Evolutionary conservation across 495 filamentous ascomycete species (phyloP).

Genomic region (Xylaria venustula): DNA sequence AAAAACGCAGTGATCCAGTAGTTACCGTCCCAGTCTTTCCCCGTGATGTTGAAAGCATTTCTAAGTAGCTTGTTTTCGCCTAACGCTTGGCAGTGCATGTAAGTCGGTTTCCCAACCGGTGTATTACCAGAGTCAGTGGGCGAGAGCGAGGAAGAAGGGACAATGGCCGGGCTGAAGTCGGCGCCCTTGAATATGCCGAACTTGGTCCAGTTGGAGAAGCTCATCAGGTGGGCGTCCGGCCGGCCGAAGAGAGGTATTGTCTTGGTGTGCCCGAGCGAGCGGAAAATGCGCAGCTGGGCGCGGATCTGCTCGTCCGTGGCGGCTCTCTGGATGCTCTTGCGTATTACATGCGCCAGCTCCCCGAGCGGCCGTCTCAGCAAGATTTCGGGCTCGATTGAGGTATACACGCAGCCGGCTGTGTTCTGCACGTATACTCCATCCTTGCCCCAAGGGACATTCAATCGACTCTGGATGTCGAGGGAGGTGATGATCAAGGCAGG

Average conservation of each 20-base stretch:
- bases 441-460: not conserved
- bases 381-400: not conserved
- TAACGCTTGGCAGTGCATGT: conserved; percentile 6
- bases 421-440: conserved; percentile 6
- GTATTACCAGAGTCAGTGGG: not conserved
- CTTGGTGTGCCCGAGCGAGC: conserved; percentile 1
- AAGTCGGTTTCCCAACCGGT: not conserved
- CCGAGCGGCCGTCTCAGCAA: conserved; percentile 1
- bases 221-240: not conserved
- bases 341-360: conserved; percentile 1
- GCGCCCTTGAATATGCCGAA: conserved; percentile 1
- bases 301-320: conserved; percentile 11
- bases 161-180: conserved; percentile 6
- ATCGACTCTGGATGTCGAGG: conserved; percentile 1
- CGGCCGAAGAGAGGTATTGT: not conserved
- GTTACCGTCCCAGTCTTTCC: conserved; percentile 8
- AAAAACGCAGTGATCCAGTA: conserved; percentile 12
- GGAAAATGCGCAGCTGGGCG: conserved; percentile 9
- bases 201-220: conserved; percentile 12
- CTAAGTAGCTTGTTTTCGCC: conserved; percentile 6
- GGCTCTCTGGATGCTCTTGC: not conserved
- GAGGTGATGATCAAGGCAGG: conserved; percentile 1
- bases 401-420: conserved; percentile 2
- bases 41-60: conserved; percentile 7
- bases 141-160: not conserved